Base-by-base conservation (phyloP, 257 asterid genomes). In the Ehretia macrophylla region DNA sequence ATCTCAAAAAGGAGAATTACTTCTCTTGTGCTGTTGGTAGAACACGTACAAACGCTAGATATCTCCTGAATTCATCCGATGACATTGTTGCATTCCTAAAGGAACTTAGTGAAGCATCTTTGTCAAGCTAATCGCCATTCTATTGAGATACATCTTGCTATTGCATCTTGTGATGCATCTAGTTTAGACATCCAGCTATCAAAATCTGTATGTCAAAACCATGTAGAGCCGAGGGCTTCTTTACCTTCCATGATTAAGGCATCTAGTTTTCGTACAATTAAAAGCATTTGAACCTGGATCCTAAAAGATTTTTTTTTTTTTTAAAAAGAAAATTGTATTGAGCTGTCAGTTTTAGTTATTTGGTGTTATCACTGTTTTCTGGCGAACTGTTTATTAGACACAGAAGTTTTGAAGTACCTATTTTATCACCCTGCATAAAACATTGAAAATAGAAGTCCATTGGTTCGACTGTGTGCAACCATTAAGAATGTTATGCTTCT, bases 11-110 rank as follows among this genome's bases (percentile, higher is more conserved):
- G 81, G 99, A 89, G 57, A 93, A 93, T 73, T 93, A 93, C 73
- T 93, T 85, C 73, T 93, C 99, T 8, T 91, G 96, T 71, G 72
- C 97, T 32, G 97, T 93, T 32, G 94, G 96, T 11, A 77, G 96
- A 27, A 78, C 77, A 22, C 86, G 92, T 1, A 93, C 99, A 8
- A 81, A 68, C 58, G 99, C 99, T 40, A 78, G 99, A 32, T 93
- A 86, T 69, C 75, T 80, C 57, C 90, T 89, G 42, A 67, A 49
- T 64, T 45, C 82, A 14, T 70, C 96, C 0, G 87, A 84, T 35
- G 90, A 93, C 4, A 92, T 86, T 1, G 87, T 89, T 17, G 61
- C 76, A 10, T 82, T 86, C 68, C 73, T 93, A 49, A 83, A 74
- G 75, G 85, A 79, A 46, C 68, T 86, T 75, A 82, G 88, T 16